Evolutionary conservation across 169 alveolate species (phyloP).

Genomic region (Perkinsus chesapeaki): DNA sequence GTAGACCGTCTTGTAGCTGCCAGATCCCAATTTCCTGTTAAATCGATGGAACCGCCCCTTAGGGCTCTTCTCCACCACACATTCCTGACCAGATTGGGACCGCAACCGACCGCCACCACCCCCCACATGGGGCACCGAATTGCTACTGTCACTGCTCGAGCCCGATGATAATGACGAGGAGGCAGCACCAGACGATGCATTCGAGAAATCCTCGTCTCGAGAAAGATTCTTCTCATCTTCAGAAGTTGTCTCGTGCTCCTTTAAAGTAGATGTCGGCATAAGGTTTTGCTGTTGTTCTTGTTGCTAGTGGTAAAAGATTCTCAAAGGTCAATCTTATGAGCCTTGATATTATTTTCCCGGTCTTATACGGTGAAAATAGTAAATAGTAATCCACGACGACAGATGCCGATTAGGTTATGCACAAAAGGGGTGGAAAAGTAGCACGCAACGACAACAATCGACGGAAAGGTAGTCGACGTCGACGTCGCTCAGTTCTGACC

Average conservation of each 20-base stretch:
- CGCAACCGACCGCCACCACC: neutral
- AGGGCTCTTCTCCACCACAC: conserved; percentile 52
- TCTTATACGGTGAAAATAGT: neutral
- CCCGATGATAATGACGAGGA: neutral
- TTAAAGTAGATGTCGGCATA: neutral
- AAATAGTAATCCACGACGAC: neutral
- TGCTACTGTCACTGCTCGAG: neutral
- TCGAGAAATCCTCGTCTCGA: neutral
- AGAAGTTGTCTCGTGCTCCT: neutral
- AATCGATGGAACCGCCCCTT: conserved; percentile 57
- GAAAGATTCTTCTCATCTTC: neutral
- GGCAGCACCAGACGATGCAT: neutral
- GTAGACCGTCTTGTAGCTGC: conserved; percentile 74
- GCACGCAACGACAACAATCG: neutral
- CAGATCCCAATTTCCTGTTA: conserved; percentile 74
- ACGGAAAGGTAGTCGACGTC: too few relatives aligned
- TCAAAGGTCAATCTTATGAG: too few relatives aligned
- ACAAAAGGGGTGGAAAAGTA: neutral
- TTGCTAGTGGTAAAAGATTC: neutral
- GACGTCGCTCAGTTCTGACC: neutral
- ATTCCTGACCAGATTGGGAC: neutral
- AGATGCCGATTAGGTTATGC: neutral
- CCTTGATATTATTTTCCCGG: neutral
- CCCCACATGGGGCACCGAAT: neutral
- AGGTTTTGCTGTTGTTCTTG: neutral